A percentile compares a stretch with the other conserved stretches of the same genome.
phyloP scores from a whole-genome alignment of 2,329 filamentous ascomycete genomes.

The Pseudonectria buxi region DNA sequence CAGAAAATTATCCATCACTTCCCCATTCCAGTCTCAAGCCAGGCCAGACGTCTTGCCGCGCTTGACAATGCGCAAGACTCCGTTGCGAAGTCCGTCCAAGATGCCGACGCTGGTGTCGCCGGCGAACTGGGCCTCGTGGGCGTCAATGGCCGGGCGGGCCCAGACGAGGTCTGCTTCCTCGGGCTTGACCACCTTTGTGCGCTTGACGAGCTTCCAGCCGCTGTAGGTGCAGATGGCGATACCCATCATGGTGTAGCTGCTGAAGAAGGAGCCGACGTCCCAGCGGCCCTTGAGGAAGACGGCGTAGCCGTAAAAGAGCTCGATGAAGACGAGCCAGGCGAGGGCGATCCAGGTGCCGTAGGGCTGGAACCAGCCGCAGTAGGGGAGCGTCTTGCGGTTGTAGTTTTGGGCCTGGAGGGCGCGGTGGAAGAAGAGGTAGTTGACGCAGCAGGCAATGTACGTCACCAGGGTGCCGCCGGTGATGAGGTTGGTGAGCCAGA shows the following conservation, averaged over 20 bases:
- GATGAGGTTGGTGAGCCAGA: conserved; percentile 39
- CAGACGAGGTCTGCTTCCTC: conserved; percentile 47
- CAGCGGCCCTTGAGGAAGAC: conserved; percentile 41
- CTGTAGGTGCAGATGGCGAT: conserved; percentile 41
- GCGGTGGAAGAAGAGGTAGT: conserved; percentile 51
- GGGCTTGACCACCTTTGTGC: conserved; percentile 42
- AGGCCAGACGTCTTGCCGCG: too few species aligned
- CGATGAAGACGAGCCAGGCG: conserved; percentile 23
- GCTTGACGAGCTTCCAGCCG: conserved; percentile 52
- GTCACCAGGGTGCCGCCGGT: conserved; percentile 43
- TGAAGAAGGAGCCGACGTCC: conserved; percentile 33
- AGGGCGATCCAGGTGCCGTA: background rate
- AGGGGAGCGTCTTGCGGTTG: conserved; percentile 40
- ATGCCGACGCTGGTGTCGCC: too few species aligned
- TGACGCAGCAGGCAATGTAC: conserved; percentile 47
- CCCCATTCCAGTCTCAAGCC: too few species aligned
- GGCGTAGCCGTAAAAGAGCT: conserved; percentile 40
- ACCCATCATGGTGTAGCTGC: conserved; percentile 45
- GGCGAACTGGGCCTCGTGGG: conserved; percentile 32
- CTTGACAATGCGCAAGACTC: too few species aligned
- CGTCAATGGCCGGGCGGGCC: conserved; percentile 46
- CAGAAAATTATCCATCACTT: too few species aligned
- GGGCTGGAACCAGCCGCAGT: conserved; percentile 33
- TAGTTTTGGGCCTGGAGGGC: conserved; percentile 42
- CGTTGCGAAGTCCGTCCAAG: too few species aligned